Evolutionary conservation across 176 grass and related monocot genomes (phyloP), one percentile per base, ranked within the genome.

Genomic region (Canna indica): DNA sequence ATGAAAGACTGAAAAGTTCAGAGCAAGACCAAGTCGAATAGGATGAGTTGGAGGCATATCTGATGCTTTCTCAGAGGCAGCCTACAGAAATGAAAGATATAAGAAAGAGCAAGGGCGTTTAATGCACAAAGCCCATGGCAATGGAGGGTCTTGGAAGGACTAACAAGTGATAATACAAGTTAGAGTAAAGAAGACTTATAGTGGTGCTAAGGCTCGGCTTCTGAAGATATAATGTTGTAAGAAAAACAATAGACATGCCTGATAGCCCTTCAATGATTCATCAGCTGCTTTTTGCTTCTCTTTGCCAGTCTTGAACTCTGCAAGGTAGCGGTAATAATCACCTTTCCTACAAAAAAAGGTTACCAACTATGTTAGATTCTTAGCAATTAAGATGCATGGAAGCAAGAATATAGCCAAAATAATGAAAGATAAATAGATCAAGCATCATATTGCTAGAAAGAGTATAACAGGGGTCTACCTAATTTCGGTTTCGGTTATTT

Each of bases 1-100:
- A n/a, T 69, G 69, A 50, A 77, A 77, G 31, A 69, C 75, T 44
- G 75, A 77, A 52, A 69, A 77, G 52, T 77, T 77, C 17, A 77
- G 65, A 17, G 64, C 75, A 10, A 77, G 35, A 59, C 75, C 75
- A 5, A 77, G 75, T 31, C 65, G 64, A 67, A 77, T 77, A 20
- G 75, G 75, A 59, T 69, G 75, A 28, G 75, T 77, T n/a, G 65
- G 64, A 9, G 64, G 50, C 16, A 77, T 35, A 45, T 77, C 65
- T n/a, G 17, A 33, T 25, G 75, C 75, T 69, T 66, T 77, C 35
- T 59, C 67, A 31, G 48, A 59, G 48, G 75, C 75, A 77, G 50
- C 65, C 75, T 77, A 77, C 25, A 56, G n/a, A 58, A 26, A 58
- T 38, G 63, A 54, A 17, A 33, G 5, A 70, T 17, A 62, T 33